These are phyloP conservation scores for Castanopsis chinensis DNA, from an alignment of 306 rosid genomes.

Conservation along the genomic window DNA sequence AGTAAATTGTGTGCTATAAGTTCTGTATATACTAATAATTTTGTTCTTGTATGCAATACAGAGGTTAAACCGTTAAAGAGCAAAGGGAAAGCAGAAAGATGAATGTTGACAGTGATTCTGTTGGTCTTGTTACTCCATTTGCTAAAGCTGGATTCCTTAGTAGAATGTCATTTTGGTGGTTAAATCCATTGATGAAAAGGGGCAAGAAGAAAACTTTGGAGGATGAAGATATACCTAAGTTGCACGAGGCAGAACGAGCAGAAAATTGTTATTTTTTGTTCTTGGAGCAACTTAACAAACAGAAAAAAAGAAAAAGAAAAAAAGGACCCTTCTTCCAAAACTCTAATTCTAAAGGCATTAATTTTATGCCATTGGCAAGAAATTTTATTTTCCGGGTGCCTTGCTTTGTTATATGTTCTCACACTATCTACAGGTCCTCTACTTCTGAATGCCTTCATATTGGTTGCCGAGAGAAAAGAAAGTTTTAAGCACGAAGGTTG, in stretches of 20 bases:
- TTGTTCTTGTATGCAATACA: neutral
- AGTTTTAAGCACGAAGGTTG: conserved; percentile 71
- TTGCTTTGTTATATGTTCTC: conserved; percentile 63
- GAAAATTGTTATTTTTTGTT: conserved; percentile 43
- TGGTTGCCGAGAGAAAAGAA: conserved; percentile 62
- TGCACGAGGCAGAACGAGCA: conserved; percentile 49
- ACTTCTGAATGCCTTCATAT: conserved; percentile 66
- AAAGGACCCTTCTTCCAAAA: conserved; percentile 25
- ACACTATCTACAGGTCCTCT: conserved; percentile 63
- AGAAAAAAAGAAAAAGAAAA: no score
- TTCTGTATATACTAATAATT: neutral
- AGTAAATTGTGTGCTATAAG: no score
- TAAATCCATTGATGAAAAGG: conserved; percentile 70
- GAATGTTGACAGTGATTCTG: conserved; percentile 8
- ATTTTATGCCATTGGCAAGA: conserved; percentile 58
- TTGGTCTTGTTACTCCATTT: conserved; percentile 39
- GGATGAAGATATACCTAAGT: conserved; percentile 59
- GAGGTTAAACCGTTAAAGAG: conserved; percentile 12
- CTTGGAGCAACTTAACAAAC: conserved; percentile 38
- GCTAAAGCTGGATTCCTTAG: conserved; percentile 57
- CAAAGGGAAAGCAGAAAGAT: neutral
- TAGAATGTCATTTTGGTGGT: conserved; percentile 65
- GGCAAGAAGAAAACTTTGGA: conserved; percentile 59
- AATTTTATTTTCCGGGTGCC: conserved; percentile 56
- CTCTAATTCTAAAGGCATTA: conserved; percentile 43